Evolutionary conservation across 768 basidiomycete species (phyloP).

Genomic region (Suillus occidentalis): DNA sequence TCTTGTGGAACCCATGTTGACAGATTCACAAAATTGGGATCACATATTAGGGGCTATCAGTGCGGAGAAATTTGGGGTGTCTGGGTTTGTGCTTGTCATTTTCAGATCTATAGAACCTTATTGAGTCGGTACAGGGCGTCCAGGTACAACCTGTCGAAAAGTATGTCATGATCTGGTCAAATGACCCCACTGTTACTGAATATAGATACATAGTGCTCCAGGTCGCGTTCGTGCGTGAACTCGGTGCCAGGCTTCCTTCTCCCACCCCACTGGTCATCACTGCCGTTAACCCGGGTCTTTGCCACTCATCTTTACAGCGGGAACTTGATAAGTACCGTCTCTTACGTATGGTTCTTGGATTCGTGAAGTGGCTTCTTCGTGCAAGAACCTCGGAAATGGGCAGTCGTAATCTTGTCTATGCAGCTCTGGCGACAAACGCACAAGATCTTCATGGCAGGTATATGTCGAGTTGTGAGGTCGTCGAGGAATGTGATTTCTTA

Average conservation of each 20-base stretch:
- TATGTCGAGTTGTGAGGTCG: constrained; percentile 21
- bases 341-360: background rate
- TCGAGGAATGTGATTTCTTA: constrained; percentile 33
- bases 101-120: background rate
- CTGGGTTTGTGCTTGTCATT: constrained; percentile 14
- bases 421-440: constrained; percentile 28
- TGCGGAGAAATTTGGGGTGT: constrained; percentile 21
- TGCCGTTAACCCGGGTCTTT: constrained; percentile 36
- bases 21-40: constrained; percentile 5
- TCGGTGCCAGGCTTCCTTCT: constrained; percentile 27
- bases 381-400: constrained; percentile 35
- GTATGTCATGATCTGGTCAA: background rate
- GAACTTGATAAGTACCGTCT: constrained; percentile 1
- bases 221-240: constrained; percentile 35
- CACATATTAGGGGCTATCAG: constrained; percentile 27
- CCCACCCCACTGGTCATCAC: constrained; percentile 22
- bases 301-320: constrained; percentile 29
- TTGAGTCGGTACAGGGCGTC: background rate
- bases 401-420: constrained; percentile 35
- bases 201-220: constrained; percentile 24
- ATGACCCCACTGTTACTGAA: background rate
- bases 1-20: background rate
- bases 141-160: background rate
- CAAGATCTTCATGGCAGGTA: constrained; percentile 33
- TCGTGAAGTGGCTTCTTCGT: constrained; percentile 13